A percentile compares a stretch with the other conserved stretches of the same genome.
phyloP scores from a whole-genome alignment of 2,329 filamentous ascomycete species.

The Dothideomycetes sp. region DNA sequence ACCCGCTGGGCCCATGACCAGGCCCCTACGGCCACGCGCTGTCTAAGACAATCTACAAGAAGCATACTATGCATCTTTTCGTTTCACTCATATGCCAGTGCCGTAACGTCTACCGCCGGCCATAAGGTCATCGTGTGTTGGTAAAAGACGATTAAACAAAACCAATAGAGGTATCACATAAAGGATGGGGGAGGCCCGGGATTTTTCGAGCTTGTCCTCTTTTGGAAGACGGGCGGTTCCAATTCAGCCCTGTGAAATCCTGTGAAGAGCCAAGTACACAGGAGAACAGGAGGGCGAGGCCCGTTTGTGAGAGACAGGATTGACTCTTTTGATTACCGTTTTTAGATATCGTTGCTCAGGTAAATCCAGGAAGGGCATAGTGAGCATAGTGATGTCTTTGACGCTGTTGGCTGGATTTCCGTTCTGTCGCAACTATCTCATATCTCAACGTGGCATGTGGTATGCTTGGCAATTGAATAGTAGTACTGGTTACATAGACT shows the following conservation, averaged over 20 bases:
- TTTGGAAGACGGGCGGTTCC: no score
- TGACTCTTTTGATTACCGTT: constrained; percentile 7
- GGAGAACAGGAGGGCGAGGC: constrained; percentile 10
- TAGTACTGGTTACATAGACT: no score
- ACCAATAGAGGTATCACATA: constrained; percentile 4
- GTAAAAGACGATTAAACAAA: constrained; percentile 2
- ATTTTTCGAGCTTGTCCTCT: no score
- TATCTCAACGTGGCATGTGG: constrained; percentile 12
- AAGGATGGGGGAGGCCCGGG: no score
- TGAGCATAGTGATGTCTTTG: no score
- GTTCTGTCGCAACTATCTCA: constrained; percentile 7
- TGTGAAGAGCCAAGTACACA: no score
- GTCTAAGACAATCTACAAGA: constrained; percentile 12
- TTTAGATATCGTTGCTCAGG: constrained; percentile 2
- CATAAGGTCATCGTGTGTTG: constrained; percentile 7
- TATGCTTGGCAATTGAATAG: constrained; percentile 8
- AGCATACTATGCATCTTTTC: constrained; percentile 1
- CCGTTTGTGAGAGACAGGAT: constrained; percentile 10
- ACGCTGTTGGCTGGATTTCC: constrained; percentile 6
- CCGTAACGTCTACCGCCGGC: constrained; percentile 10
- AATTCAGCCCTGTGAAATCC: constrained; percentile 3
- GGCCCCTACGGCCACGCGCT: constrained; percentile 11
- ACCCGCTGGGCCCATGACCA: constrained; percentile 1
- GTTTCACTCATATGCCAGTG: constrained; percentile 12
- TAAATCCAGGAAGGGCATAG: no score